These are phyloP conservation scores for Pichia norvegensis DNA, from an alignment of 1,139 yeast species.

Conservation along the genomic window DNA sequence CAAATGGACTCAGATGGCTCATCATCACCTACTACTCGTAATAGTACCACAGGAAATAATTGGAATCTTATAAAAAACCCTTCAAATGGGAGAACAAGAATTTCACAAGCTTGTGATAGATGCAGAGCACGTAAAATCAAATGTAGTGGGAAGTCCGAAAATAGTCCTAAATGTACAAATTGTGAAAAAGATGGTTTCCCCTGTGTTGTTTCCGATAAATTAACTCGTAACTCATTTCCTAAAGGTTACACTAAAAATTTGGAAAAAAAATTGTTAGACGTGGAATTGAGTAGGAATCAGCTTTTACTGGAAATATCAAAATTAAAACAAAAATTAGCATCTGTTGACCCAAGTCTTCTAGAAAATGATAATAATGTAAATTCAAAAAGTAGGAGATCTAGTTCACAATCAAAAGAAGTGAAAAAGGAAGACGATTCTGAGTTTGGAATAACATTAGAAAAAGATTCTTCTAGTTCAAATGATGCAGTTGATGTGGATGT, in stretches of 20 bases:
- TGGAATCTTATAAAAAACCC: constrained; percentile 30
- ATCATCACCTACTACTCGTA: background rate
- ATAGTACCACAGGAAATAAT: background rate
- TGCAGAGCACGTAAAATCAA: constrained; percentile 70
- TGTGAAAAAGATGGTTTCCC: constrained; percentile 57
- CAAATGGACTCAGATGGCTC: background rate
- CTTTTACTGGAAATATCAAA: constrained; percentile 29
- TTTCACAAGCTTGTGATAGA: constrained; percentile 75
- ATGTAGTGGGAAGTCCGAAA: constrained; percentile 55
- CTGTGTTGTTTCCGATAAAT: constrained; percentile 64
- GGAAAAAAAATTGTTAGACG: constrained; percentile 50
- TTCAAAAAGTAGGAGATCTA: background rate
- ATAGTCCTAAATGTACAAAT: constrained; percentile 50
- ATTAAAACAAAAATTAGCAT: constrained; percentile 13
- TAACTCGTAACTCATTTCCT: constrained; percentile 67
- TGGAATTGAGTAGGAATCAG: constrained; percentile 49
- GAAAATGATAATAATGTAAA: background rate
- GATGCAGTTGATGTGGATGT: no score
- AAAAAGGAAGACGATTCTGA: background rate
- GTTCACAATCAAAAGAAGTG: background rate
- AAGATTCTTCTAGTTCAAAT: no score
- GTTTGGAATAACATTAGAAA: no score
- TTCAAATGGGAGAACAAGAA: constrained; percentile 34
- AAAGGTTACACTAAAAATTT: constrained; percentile 70
- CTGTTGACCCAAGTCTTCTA: background rate